Base-by-base conservation (phyloP, 176 grass and related monocot species). In the Oryza brachyantha region DNA sequence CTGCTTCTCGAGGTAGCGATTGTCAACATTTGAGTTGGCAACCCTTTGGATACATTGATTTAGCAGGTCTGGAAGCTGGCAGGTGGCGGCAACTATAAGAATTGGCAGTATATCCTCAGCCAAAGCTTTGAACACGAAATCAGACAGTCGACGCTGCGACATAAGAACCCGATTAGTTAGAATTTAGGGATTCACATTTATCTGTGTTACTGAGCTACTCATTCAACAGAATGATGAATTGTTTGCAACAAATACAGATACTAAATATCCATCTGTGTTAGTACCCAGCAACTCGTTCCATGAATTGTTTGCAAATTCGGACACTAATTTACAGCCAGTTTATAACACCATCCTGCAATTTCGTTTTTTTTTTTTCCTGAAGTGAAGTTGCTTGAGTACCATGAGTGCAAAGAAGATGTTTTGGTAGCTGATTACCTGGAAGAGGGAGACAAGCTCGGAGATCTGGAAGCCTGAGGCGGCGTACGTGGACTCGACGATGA, bases 401-500 rank as follows among this genome's bases (percentile, higher is more conserved):
- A 6, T 50, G 66, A 68, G n/a, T 14, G n/a, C 13, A 14, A 25
- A 26, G 43, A 26, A 29, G 7, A 19, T 11, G 48, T 24, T 35
- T 14, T 17, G n/a, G 5, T 65, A 32, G 54, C 22, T 75, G 16
- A 29, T 13, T 76, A 90, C 87, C 88, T 91, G 92, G 62, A 88
- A 89, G 38, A 94, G 83, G 13, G 88, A 94, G 73, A 91, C 39
- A 11, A 94, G 83, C 84, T 94, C 92, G 17, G 80, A 26, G 64
- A 94, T 91, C 80, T 91, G 77, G 81, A 94, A 94, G 22, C 81
- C 92, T 5, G 77, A 71, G 12, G 88, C 89, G 5, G 92, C 92
- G 58, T 91, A 91, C 45, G 82, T 91, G 72, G 87, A 84, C 83
- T 91, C 86, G 12, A 94, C 86, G 13, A 79, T 88, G 41, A 88